phyloP scores from a whole-genome alignment of 2,329 filamentous ascomycete species.

The Pseudofabraea citricarpa region DNA sequence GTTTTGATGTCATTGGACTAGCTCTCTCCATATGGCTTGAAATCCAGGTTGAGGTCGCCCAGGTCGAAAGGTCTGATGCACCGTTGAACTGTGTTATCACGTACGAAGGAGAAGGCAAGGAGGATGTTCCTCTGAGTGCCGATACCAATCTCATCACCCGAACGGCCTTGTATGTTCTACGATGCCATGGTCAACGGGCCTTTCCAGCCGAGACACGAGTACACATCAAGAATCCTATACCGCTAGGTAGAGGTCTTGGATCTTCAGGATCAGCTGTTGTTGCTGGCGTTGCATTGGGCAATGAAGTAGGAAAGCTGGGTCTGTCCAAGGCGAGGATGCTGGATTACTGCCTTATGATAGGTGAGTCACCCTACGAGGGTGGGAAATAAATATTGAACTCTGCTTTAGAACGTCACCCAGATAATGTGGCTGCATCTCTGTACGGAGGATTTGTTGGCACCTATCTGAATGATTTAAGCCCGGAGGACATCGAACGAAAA shows the following conservation, averaged over 20 bases:
- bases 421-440: conserved; percentile 91
- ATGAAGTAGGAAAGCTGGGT: conserved; percentile 77
- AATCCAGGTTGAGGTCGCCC: conserved; percentile 73
- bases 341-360: conserved; percentile 97
- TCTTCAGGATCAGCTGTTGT: conserved; percentile 94
- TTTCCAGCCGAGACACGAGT: conserved; percentile 87
- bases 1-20: conserved; percentile 96
- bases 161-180: conserved; percentile 88
- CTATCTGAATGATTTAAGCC: conserved; percentile 86
- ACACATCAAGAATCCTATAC: conserved; percentile 94
- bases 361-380: conserved; percentile 35
- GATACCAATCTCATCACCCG: conserved; percentile 90
- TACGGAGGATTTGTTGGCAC: conserved; percentile 97
- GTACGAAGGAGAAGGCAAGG: conserved; percentile 71
- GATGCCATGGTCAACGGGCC: conserved; percentile 80
- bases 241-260: conserved; percentile 86
- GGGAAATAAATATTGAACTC: not conserved
- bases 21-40: conserved; percentile 93
- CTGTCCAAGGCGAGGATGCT: conserved; percentile 78
- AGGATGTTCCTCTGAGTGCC: conserved; percentile 76
- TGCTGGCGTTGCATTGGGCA: conserved; percentile 87
- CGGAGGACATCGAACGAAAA: conserved; percentile 81
- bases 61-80: conserved; percentile 48
- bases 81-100: conserved; percentile 84
- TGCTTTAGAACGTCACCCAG: conserved; percentile 70